phyloP scores from a whole-genome alignment of 1,284 basidiomycete species.

The Cerrena zonata region DNA sequence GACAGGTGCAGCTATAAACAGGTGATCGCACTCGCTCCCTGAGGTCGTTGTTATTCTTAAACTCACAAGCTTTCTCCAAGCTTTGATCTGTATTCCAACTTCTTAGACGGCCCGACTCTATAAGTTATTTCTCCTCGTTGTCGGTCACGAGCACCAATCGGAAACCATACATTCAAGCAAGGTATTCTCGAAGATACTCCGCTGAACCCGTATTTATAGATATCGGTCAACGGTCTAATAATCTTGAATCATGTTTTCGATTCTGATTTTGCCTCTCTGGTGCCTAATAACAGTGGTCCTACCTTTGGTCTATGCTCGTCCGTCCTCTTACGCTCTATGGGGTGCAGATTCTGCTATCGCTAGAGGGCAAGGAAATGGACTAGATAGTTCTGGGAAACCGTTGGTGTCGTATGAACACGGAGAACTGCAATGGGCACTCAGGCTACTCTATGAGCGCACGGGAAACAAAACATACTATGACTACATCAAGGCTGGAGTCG shows the following conservation, averaged over 20 bases:
- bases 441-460: constrained; percentile 10
- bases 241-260: too few species aligned
- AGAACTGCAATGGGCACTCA: constrained; percentile 13
- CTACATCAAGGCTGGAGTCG: constrained; percentile 11
- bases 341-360: constrained; percentile 14
- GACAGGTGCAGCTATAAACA: too few species aligned
- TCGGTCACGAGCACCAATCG: background rate
- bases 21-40: too few species aligned
- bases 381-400: constrained; percentile 5
- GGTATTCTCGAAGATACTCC: background rate
- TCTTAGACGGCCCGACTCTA: background rate
- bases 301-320: background rate
- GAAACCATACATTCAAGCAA: background rate
- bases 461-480: constrained; percentile 10
- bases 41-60: too few species aligned
- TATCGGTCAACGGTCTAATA: too few species aligned
- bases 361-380: constrained; percentile 14
- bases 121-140: background rate
- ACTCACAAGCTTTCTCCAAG: too few species aligned
- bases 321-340: constrained; percentile 10
- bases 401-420: constrained; percentile 15
- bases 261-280: too few species aligned
- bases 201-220: too few species aligned
- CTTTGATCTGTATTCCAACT: too few species aligned
- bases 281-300: background rate